Evolutionary conservation across 1,139 yeast species (phyloP).

Genomic region (Meyerozyma elateridarum): DNA sequence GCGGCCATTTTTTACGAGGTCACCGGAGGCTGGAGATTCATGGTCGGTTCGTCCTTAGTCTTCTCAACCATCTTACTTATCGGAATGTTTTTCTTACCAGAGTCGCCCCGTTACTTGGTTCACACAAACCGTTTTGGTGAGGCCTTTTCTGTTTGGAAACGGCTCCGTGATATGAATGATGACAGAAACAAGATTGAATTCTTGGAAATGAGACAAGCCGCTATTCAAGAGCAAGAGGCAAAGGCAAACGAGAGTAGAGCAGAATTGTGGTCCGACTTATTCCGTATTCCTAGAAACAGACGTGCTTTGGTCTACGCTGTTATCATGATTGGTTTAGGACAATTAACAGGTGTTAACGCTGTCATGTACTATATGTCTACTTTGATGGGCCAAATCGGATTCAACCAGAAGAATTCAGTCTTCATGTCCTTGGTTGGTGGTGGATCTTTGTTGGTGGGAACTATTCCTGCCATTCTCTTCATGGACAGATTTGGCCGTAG

Average conservation of each 20-base stretch:
- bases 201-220: slow-evolving; percentile 38
- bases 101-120: slow-evolving; percentile 50
- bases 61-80: slow-evolving; percentile 47
- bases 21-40: slow-evolving; percentile 54
- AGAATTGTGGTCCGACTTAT: slow-evolving; percentile 42
- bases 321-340: slow-evolving; percentile 54
- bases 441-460: slow-evolving; percentile 53
- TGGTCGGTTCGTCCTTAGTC: slow-evolving; percentile 54
- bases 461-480: slow-evolving; percentile 56
- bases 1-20: slow-evolving; percentile 54
- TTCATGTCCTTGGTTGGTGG: slow-evolving; percentile 62
- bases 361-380: slow-evolving; percentile 54
- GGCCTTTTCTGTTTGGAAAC: slow-evolving; percentile 53
- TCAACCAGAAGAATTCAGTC: slow-evolving; percentile 37
- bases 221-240: slow-evolving; percentile 24
- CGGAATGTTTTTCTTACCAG: slow-evolving; percentile 47
- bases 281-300: slow-evolving; percentile 50
- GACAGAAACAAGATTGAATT: slow-evolving; percentile 43
- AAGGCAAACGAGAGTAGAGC: slow-evolving; percentile 20
- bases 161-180: slow-evolving; percentile 41
- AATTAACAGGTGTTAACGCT: slow-evolving; percentile 53
- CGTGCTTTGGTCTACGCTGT: slow-evolving; percentile 53
- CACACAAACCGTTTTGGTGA: slow-evolving; percentile 47
- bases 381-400: slow-evolving; percentile 45
- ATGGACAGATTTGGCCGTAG: slow-evolving; percentile 58